Percentiles rank a stretch among this genome's conserved stretches.
phyloP scores from a whole-genome alignment of 805 yeast genomes.

The Naumovozyma baii region DNA sequence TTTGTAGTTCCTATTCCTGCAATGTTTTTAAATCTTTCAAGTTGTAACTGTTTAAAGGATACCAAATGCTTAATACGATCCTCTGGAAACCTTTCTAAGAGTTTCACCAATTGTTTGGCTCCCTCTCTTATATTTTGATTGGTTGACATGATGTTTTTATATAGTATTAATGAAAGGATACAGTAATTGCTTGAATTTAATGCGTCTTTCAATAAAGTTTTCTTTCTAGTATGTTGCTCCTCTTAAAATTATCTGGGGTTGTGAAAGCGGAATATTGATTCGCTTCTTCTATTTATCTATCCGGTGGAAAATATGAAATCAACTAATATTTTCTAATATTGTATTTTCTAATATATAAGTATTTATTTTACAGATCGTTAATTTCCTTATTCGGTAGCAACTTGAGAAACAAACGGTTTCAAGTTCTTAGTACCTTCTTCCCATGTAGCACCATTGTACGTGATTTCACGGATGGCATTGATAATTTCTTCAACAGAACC shows the following conservation, averaged over 20 bases:
- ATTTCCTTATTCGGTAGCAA: conserved; percentile 9
- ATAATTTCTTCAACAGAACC: conserved; percentile 70
- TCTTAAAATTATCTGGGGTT: no score
- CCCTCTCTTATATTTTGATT: conserved; percentile 34
- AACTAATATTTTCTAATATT: no score
- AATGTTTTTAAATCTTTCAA: conserved; percentile 44
- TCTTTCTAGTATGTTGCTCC: no score
- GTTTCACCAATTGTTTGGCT: conserved; percentile 46
- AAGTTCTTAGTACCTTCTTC: conserved; percentile 70
- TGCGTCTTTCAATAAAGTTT: no score
- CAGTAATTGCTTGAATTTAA: no score
- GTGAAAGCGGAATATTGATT: no score
- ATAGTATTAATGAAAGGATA: no score
- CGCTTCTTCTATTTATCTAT: no score
- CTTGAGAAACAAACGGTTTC: conserved; percentile 63
- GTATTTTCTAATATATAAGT: not conserved
- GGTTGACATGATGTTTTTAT: no score
- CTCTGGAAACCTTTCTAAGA: conserved; percentile 55
- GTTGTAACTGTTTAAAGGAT: conserved; percentile 59
- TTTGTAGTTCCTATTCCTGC: conserved; percentile 39
- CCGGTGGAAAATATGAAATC: no score
- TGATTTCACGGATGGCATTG: conserved; percentile 64
- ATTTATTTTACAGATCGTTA: not conserved
- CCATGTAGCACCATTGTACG: conserved; percentile 73
- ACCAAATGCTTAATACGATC: conserved; percentile 61